Conservation (phyloP, 176 grass and related monocot genomes). For the Oryza punctata region DNA sequence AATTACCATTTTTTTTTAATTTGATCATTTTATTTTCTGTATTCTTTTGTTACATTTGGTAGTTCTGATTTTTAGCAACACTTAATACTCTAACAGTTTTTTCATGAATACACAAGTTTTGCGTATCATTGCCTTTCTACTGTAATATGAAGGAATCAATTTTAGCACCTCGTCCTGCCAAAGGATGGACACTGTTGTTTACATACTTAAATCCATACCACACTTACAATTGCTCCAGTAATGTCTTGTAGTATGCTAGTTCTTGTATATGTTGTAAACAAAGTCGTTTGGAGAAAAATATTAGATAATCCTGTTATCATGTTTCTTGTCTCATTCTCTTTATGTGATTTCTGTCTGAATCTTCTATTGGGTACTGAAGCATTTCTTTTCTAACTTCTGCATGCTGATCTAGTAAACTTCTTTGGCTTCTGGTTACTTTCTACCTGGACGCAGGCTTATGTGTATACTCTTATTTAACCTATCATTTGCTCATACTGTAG, state of each 20-base stretch:
- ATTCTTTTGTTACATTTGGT: neutral
- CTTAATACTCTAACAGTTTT: neutral
- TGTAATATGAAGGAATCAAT: neutral
- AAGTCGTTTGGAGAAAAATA: neutral
- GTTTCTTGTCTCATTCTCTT: neutral
- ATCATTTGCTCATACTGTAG: neutral
- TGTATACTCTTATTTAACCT: neutral
- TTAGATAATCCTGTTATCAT: neutral
- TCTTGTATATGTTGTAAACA: neutral
- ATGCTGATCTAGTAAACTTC: neutral
- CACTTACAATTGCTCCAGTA: neutral
- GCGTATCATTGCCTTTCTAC: neutral
- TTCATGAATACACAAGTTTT: too few relatives aligned
- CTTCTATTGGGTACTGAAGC: neutral
- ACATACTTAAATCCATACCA: neutral
- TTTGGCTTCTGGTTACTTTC: neutral
- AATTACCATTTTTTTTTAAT: conserved; percentile 26
- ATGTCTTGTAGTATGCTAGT: neutral
- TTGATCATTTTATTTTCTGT: neutral
- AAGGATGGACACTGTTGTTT: neutral
- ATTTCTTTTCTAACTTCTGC: neutral
- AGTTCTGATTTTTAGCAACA: neutral
- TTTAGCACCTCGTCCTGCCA: neutral
- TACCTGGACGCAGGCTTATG: neutral
- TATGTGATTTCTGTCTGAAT: neutral